Base-by-base conservation (phyloP, 2,329 filamentous ascomycete species). In the Fusarium mexicanum region DNA sequence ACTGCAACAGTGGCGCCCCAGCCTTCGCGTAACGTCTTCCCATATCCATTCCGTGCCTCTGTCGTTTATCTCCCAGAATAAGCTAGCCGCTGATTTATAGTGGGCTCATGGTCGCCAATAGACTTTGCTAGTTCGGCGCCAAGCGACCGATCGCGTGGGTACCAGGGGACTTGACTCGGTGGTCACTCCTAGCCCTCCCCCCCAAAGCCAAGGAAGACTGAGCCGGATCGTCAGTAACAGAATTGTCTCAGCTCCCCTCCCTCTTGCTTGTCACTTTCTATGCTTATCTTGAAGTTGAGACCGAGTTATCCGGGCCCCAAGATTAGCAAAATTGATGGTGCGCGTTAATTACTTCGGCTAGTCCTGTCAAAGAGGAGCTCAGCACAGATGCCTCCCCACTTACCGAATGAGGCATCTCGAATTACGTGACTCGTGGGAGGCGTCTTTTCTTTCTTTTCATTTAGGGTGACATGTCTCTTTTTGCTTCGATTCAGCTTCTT, bases 131-230 rank as follows among this genome's bases (percentile, higher is more conserved):
- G 67, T 31, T 5, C 12, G 17, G 7, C 38, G 67, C 67, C 59
- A 69, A 69, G 67, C 18, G 26, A 11, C 38, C 59, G 66, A 69
- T 69, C 67, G 66, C 57, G 55, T 69, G 66, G 48, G 24, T 26
- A n/a, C n/a, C 40, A 64, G 65, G 59, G 64, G 59, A 37, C 41
- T 55, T 69, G 67, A 69, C 67, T 69, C 65, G 40, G 29, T 33
- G 50, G 51, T 69, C 48, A 63, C 67, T 69, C 67, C 16, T 5
- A 26, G 6, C 26, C 6, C 26, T 26, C 26, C 26, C 44, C 29
- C 35, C 11, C 20, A n/a, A 16, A 11, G n/a, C 14, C 29, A 29
- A 43, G 26, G 20, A 26, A 58, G 31, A 47, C 17, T 26, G 55
- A 37, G 40, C 55, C 55, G 55, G 40, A 58, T 60, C 57, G 57